Percentiles rank a stretch among this genome's conserved stretches.
These are phyloP conservation scores for Penicillium angulare DNA, from an alignment of 495 filamentous ascomycete genomes.

Conservation along the genomic window DNA sequence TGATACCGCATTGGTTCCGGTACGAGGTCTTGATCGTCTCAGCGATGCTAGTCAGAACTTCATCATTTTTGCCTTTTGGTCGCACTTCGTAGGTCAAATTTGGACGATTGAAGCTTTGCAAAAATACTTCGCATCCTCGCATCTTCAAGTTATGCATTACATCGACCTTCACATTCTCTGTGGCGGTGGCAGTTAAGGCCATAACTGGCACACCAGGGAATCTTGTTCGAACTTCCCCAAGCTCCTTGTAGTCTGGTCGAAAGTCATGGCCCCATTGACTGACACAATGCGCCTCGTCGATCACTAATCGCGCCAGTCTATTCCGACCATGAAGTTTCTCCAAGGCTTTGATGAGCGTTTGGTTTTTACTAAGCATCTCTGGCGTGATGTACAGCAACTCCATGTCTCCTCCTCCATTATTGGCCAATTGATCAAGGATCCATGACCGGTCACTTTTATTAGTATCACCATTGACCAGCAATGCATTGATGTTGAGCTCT, in stretches of 20 bases:
- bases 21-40: constrained; percentile 67
- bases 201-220: constrained; percentile 83
- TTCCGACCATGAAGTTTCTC: constrained; percentile 58
- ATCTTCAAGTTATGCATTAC: constrained; percentile 87
- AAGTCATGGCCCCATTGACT: constrained; percentile 99
- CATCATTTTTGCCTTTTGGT: constrained; percentile 52
- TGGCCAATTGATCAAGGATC: constrained; percentile 60
- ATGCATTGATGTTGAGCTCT: constrained; percentile 72
- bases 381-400: constrained; percentile 93
- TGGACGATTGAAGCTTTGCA: constrained; percentile 90
- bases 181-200: constrained; percentile 93
- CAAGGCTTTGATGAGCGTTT: constrained; percentile 58
- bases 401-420: constrained; percentile 62
- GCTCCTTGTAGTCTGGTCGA: constrained; percentile 88
- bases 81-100: constrained; percentile 87
- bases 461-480: constrained; percentile 75
- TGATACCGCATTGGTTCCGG: constrained; percentile 74
- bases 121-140: constrained; percentile 68
- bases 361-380: constrained; percentile 88
- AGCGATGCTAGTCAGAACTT: constrained; percentile 64
- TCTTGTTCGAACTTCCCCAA: constrained; percentile 66
- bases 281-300: constrained; percentile 98
- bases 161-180: constrained; percentile 85
- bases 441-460: constrained; percentile 49
- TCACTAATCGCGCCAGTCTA: constrained; percentile 84